Evolutionary conservation across 768 basidiomycete genomes (phyloP), one percentile per base, ranked within the genome.

Genomic region (Boletus pseudopeckii): DNA sequence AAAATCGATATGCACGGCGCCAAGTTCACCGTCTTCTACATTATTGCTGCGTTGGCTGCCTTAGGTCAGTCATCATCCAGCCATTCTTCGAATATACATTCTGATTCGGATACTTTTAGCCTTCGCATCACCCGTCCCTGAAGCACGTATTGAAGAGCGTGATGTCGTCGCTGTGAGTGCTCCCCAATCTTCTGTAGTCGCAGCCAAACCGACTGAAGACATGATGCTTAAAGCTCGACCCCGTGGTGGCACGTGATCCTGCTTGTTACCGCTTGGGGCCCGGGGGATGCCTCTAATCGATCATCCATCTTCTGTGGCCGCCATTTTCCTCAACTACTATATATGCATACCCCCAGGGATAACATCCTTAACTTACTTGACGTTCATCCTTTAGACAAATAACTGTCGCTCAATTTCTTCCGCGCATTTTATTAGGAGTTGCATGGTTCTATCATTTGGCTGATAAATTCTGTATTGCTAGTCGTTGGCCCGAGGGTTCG

Each of bases 381-480:
- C 26, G 55, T 39, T 32, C 28, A 49, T 36, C 38, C 48, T 24
- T 24, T 55, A 48, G 54, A 49, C 22, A 11, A 6, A 40, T 48
- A 45, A 52, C 55, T 53, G 17, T 45, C 1, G 40, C 50, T 54
- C 51, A 22, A 44, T 32, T n/a, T 45, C 9, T 42, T 41, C n/a
- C 7, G 4, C 33, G 11, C 34, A 34, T 44, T 9, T 20, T 44
- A 26, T 39, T 14, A 15, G 18, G 54, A 17, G 32, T 54, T 47
- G 3, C 6, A 10, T 51, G 45, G 44, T 20, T 71, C 62, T 67
- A 63, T 60, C 18, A 30, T 50, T 24, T 59, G 11, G 20, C 11
- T n/a, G 39, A 24, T 67, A 71, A 58, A 69, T 30, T 17, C 1
- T 68, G 69, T 68, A 70, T 67, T 30, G 1, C 7, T 67, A 69